Evolutionary conservation across 129 eudicot genomes (phyloP).

Genomic region (Saussurea involucrata): DNA sequence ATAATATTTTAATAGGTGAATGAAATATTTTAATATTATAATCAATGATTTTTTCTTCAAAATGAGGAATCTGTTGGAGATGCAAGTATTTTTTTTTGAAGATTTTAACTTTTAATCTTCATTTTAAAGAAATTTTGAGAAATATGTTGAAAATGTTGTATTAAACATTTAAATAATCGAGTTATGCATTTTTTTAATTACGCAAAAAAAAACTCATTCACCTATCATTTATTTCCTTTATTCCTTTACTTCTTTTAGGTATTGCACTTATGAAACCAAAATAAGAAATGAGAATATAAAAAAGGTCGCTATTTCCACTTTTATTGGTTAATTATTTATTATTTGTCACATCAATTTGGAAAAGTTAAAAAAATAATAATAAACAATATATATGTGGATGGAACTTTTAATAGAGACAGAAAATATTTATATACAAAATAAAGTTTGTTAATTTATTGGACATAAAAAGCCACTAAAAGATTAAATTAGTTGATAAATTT

Average conservation of each 20-base stretch:
- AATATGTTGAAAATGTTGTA: too few relatives aligned
- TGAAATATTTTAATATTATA: too few relatives aligned
- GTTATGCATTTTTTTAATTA: too few relatives aligned
- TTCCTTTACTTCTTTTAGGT: background rate
- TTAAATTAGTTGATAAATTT: background rate
- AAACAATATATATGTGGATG: conserved; percentile 2
- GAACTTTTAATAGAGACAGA: conserved; percentile 9
- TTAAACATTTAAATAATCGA: too few relatives aligned
- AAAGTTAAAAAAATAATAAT: background rate
- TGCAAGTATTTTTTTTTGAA: too few relatives aligned
- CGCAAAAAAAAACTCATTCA: too few relatives aligned
- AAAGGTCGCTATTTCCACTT: background rate
- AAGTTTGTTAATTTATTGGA: conserved; percentile 5
- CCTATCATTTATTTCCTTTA: background rate
- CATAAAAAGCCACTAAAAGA: conserved; percentile 11
- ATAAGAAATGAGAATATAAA: background rate
- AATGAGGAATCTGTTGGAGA: too few relatives aligned
- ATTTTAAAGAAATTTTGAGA: too few relatives aligned
- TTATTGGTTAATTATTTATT: conserved; percentile 10
- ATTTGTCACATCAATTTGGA: conserved; percentile 9
- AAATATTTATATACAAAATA: background rate
- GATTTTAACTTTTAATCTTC: too few relatives aligned
- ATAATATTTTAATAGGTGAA: too few relatives aligned
- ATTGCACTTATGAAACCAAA: background rate
- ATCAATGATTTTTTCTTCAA: too few relatives aligned